Evolutionary conservation across 129 eudicot genomes (phyloP), one percentile per base, ranked within the genome.

Genomic region (Flaveria bidentis): DNA sequence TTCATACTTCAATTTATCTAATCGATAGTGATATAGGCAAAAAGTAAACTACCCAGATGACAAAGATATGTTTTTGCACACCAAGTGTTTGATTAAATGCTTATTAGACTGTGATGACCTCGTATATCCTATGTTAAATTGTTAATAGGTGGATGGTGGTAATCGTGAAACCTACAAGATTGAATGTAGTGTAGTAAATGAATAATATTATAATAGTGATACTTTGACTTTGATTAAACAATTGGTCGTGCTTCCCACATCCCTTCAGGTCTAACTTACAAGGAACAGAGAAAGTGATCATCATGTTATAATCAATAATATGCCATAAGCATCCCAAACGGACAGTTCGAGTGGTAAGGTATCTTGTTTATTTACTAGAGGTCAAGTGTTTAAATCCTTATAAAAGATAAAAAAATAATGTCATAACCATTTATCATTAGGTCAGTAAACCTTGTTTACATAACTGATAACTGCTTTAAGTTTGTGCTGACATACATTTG

Each of bases 231-330:
- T 61, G 46, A 71, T 58, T 71, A 46, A 70, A 78, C 25, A 78
- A 78, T 45, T 51, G 73, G 67, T 79, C 83, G 83, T 79, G 83
- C 78, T 51, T 65, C 67, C 83, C 83, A 79, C 72, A 18, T 56
- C 72, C 68, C 58, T 72, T 60, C 67, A 20, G 49, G 26, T 57
- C 61, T 64, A 58, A 58, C 63, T 25, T 45, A 58, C 20, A 62
- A 45, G 76, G 72, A 76, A 20, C 14, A 42, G 50, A 44, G 46
- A 52, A n/a, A 15, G 83, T 79, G 78, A 69, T 51, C 78, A 62
- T 72, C 83, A 50, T 62, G 36, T 71, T 72, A 71, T 13, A 36
- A 36, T 36, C 41, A 36, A 36, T 36, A 36, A 36, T 36, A 36
- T 36, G 41, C 1, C 41, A 36, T 36, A 36, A 30, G 36, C 36